Evolutionary conservation across 1,284 basidiomycete genomes (phyloP), one percentile per base, ranked within the genome.

Genomic region (Rhodotorula sp.): DNA sequence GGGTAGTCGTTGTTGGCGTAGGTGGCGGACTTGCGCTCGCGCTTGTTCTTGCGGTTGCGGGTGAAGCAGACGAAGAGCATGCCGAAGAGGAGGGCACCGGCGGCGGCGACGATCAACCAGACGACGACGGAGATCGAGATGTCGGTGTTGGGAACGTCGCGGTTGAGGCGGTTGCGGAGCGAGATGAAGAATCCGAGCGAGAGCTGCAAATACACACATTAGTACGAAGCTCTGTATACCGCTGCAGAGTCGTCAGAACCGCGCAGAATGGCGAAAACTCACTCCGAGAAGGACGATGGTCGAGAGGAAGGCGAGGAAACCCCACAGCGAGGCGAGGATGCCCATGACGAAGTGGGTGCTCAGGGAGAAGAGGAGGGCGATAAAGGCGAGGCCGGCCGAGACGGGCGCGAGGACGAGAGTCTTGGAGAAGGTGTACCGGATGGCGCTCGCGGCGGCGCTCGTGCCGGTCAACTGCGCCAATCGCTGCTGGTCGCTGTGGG

Each of bases 41-140:
- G 51, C 58, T 62, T 59, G 43, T 64, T 63, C 46, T 52, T 60
- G 49, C 62, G 57, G n/a, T 31, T n/a, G 57, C 69, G 69, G 26
- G 67, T 74, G 63, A 70, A 57, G 75, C 75, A 76, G 54, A 76
- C 75, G 29, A 66, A 64, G 51, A 72, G 10, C 16, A 70, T 58
- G 5, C 68, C 73, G 46, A 66, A 23, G 18, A 76, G 62, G 48
- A 65, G 70, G 57, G 57, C 62, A 3, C 61, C 72, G 49, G 64
- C 58, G 21, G 75, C 75, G 29, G 70, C 75, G 49, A 76, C 66
- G 65, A 74, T 65, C 63, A 76, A 65, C 74, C 74, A 75, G 47
- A 71, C 47, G 16, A 39, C 43, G 18, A 39, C 49, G 12, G 70
- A 67, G 56, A 68, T 47, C 26, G 43, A 43, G 49, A 67, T 34